phyloP scores from a whole-genome alignment of 768 basidiomycete genomes.

The Hysterangium stoloniferum region DNA sequence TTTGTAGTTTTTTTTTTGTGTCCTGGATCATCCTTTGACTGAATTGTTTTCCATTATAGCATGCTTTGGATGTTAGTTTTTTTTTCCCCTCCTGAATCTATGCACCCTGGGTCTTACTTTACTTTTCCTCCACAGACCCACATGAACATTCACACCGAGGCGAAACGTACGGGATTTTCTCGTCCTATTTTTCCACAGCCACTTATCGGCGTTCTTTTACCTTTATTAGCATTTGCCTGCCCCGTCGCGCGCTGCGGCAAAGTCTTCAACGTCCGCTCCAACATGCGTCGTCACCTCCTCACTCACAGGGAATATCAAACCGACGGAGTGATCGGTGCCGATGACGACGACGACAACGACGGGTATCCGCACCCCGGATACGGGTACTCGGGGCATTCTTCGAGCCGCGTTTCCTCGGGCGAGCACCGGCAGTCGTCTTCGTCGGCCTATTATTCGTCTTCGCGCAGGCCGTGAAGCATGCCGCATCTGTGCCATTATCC shows the following conservation, averaged over 20 bases:
- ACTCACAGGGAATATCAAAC: conserved; percentile 12
- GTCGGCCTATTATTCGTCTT: no score
- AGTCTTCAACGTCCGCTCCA: conserved; percentile 11
- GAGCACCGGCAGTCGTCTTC: no score
- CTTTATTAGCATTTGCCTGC: conserved; percentile 3
- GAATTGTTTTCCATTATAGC: not conserved
- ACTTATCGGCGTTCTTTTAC: not conserved
- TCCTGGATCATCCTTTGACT: not conserved
- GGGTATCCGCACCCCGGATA: no score
- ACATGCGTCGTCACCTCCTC: conserved; percentile 10
- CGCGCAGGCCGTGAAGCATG: no score
- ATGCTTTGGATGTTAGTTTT: conserved; percentile 1
- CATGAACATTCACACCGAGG: conserved; percentile 8
- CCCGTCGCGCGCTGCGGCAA: conserved; percentile 6
- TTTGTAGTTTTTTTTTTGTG: not conserved
- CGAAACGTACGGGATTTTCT: conserved; percentile 3
- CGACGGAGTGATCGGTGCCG: no score
- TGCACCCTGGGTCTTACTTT: not conserved
- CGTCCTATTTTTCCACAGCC: not conserved
- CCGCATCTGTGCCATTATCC: no score
- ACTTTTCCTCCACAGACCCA: conserved; percentile 1
- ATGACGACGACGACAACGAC: no score
- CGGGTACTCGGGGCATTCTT: no score
- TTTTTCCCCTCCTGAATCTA: not conserved
- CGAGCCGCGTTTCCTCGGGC: no score